Percentiles rank a stretch among this genome's conserved stretches.
phyloP scores from a whole-genome alignment of 2,329 filamentous ascomycete genomes.

The Fonsecaea monophora region DNA sequence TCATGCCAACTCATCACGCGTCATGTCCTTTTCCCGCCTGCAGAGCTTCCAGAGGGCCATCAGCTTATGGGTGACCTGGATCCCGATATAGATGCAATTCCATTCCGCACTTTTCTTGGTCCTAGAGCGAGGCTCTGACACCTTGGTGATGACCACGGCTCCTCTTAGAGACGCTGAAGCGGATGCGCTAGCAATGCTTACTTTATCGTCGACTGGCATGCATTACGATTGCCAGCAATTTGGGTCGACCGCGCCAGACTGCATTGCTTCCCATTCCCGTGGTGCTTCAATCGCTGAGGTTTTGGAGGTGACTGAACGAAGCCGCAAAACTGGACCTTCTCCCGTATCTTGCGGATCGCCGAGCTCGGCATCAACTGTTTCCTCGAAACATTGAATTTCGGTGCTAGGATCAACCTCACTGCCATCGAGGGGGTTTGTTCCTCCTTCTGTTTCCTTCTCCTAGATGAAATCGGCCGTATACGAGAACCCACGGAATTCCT shows the following conservation, averaged over 20 bases:
- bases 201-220: not conserved
- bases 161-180: not conserved
- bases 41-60: not conserved
- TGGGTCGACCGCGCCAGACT: not conserved
- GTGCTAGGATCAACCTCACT: not conserved
- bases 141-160: not conserved
- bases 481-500: conserved; percentile 98
- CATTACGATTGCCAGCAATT: not conserved
- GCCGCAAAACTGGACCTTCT: not conserved
- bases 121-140: not conserved
- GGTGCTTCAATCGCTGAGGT: not conserved
- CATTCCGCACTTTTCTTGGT: not conserved
- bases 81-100: not conserved
- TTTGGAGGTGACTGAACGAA: conserved; percentile 2
- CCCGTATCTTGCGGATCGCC: not conserved
- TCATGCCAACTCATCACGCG: not conserved
- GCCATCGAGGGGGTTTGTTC: not conserved
- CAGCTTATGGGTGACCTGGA: not conserved
- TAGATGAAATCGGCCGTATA: conserved; percentile 76
- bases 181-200: not conserved
- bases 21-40: not conserved
- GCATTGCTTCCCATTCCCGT: not conserved
- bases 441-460: conserved; percentile 23
- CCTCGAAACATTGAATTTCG: conserved; percentile 6
- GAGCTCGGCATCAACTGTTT: not conserved